These are phyloP conservation scores for Kondoa malvinella DNA, from an alignment of 768 basidiomycete species.

Conservation along the genomic window DNA sequence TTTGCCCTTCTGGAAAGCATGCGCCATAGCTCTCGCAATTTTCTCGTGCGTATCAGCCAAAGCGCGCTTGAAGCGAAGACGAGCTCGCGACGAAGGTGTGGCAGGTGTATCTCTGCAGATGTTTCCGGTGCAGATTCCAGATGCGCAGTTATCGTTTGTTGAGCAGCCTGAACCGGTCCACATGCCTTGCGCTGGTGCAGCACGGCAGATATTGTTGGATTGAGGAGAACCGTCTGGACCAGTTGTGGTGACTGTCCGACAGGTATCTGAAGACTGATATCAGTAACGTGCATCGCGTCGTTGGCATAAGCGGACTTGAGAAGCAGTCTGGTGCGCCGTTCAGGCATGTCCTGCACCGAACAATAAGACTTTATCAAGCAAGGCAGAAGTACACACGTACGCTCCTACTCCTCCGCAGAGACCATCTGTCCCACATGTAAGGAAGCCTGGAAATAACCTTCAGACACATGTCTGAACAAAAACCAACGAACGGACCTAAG, in stretches of 20 bases:
- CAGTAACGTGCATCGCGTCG: background rate
- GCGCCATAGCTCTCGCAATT: background rate
- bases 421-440: conserved; percentile 23
- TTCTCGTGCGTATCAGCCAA: background rate
- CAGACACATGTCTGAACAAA: background rate
- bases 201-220: conserved; percentile 16
- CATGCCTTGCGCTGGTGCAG: background rate
- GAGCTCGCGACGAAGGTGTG: background rate
- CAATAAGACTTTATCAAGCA: background rate
- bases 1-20: background rate
- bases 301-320: conserved; percentile 8
- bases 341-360: conserved; percentile 13
- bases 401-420: conserved; percentile 21
- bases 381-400: conserved; percentile 5
- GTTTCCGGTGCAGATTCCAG: background rate
- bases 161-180: conserved; percentile 18
- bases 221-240: conserved; percentile 14
- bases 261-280: background rate
- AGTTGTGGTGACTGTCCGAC: conserved; percentile 10
- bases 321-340: conserved; percentile 22
- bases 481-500: conserved; percentile 18
- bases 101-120: background rate
- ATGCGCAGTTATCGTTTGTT: conserved; percentile 19
- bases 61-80: background rate
- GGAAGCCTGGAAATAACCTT: conserved; percentile 16